These are phyloP conservation scores for Phycomyces blakesleeanus DNA, from an alignment of 192 early-diverging fungal genomes.

Conservation along the genomic window DNA sequence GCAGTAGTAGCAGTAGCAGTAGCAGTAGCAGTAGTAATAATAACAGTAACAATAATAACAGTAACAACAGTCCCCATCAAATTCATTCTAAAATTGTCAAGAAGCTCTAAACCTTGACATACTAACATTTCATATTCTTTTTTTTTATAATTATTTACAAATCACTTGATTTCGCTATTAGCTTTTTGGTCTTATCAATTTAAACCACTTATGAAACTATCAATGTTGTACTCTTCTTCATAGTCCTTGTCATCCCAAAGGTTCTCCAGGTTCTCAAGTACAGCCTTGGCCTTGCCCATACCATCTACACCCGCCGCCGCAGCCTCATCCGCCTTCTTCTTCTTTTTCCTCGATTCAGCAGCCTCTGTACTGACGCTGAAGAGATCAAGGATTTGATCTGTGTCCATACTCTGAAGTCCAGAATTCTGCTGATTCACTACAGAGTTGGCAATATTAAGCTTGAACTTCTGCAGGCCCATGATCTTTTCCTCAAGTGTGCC, in stretches of 20 bases:
- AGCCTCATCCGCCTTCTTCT: constrained; percentile 29
- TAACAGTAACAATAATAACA: too few species aligned
- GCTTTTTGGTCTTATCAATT: constrained; percentile 15
- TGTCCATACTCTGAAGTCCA: constrained; percentile 91
- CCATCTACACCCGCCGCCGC: constrained; percentile 17
- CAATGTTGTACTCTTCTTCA: constrained; percentile 81
- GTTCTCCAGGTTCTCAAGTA: constrained; percentile 73
- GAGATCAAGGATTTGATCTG: constrained; percentile 91
- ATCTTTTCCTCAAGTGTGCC: constrained; percentile 99
- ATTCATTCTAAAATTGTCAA: too few species aligned
- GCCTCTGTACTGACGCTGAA: constrained; percentile 70
- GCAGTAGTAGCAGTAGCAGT: too few species aligned
- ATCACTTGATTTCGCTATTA: not conserved
- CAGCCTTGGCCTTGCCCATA: constrained; percentile 67
- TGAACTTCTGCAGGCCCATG: constrained; percentile 98
- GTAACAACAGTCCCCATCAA: too few species aligned
- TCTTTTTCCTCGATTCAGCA: constrained; percentile 32
- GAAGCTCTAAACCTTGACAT: too few species aligned
- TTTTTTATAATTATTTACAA: constrained; percentile 1
- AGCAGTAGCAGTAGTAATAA: too few species aligned
- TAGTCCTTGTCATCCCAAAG: constrained; percentile 92
- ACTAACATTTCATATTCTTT: not conserved
- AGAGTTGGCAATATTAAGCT: constrained; percentile 93
- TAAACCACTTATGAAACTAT: constrained; percentile 66
- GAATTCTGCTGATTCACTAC: constrained; percentile 96